phyloP scores from a whole-genome alignment of 352 stramenopile genomes.

The Globisporangium spinosum region DNA sequence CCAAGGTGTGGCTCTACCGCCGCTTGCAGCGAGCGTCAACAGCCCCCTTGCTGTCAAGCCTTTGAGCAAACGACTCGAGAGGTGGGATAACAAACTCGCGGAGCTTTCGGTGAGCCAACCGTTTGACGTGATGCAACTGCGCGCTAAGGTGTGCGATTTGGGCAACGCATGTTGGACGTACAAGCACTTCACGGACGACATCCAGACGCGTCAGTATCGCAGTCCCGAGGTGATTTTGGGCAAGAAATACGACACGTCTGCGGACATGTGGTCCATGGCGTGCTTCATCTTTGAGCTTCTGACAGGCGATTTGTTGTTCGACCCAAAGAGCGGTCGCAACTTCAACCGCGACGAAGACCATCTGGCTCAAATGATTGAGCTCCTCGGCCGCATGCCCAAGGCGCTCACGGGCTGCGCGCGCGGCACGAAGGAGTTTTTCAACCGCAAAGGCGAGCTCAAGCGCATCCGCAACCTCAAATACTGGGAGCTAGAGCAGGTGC shows the following conservation, averaged over 20 bases:
- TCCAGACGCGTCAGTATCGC: conserved; percentile 99
- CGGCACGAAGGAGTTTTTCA: conserved; percentile 97
- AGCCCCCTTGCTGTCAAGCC: conserved; percentile 20
- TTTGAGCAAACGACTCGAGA: conserved; percentile 29
- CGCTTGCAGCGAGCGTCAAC: conserved; percentile 15
- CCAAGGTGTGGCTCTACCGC: conserved; percentile 41
- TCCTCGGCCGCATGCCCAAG: conserved; percentile 97
- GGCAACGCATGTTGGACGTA: conserved; percentile 99
- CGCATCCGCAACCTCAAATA: conserved; percentile 98
- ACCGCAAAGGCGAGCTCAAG: conserved; percentile 95
- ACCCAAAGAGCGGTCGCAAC: conserved; percentile 90
- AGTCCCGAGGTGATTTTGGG: conserved; percentile 97
- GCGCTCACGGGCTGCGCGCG: conserved; percentile 64
- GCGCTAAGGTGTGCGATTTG: conserved; percentile 95
- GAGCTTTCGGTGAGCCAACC: conserved; percentile 32
- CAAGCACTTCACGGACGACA: conserved; percentile 99
- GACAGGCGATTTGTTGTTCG: conserved; percentile 99
- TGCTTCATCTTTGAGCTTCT: conserved; percentile 99
- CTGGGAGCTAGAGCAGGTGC: conserved; percentile 94
- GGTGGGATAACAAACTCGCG: conserved; percentile 40
- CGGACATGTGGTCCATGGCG: conserved; percentile 98
- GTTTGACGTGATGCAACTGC: conserved; percentile 64
- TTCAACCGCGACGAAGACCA: conserved; percentile 95
- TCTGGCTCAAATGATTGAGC: conserved; percentile 98
- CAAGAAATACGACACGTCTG: conserved; percentile 96